Evolutionary conservation across 768 basidiomycete genomes (phyloP).

Genomic region (Pleurotus cornucopiae): DNA sequence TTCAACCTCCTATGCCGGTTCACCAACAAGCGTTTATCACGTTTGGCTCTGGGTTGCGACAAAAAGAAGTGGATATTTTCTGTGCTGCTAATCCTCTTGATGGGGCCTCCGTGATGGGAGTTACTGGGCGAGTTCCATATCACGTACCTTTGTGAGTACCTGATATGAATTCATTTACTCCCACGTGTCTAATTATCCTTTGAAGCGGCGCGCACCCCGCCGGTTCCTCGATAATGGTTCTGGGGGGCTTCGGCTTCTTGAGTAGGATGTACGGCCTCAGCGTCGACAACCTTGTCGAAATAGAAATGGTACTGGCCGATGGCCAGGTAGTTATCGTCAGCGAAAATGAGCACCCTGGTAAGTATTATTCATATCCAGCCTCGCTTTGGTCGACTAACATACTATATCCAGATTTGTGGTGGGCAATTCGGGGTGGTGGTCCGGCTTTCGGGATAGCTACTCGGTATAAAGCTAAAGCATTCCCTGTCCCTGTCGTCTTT

Average conservation of each 20-base stretch:
- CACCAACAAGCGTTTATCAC: constrained; percentile 77
- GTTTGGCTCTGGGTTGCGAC: constrained; percentile 81
- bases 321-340: constrained; percentile 79
- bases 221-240: constrained; percentile 75
- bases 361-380: constrained; percentile 10
- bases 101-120: constrained; percentile 47
- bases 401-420: constrained; percentile 66
- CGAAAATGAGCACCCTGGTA: constrained; percentile 69
- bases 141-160: constrained; percentile 70
- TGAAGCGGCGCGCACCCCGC: constrained; percentile 72
- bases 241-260: constrained; percentile 88
- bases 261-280: constrained; percentile 82
- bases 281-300: constrained; percentile 86
- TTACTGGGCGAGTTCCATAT: constrained; percentile 61
- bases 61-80: constrained; percentile 79
- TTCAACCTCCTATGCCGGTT: constrained; percentile 35
- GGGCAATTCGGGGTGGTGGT: constrained; percentile 84
- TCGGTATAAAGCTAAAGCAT: constrained; percentile 87
- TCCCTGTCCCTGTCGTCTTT: constrained; percentile 85
- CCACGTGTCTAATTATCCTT: too few species aligned
- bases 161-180: too few species aligned
- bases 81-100: constrained; percentile 67
- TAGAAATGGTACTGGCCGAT: constrained; percentile 89
- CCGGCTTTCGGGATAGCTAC: constrained; percentile 81
- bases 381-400: background rate